A percentile compares a stretch with the other conserved stretches of the same genome.
phyloP scores from a whole-genome alignment of 345 rosid species.

The Eucalyptus virginea region DNA sequence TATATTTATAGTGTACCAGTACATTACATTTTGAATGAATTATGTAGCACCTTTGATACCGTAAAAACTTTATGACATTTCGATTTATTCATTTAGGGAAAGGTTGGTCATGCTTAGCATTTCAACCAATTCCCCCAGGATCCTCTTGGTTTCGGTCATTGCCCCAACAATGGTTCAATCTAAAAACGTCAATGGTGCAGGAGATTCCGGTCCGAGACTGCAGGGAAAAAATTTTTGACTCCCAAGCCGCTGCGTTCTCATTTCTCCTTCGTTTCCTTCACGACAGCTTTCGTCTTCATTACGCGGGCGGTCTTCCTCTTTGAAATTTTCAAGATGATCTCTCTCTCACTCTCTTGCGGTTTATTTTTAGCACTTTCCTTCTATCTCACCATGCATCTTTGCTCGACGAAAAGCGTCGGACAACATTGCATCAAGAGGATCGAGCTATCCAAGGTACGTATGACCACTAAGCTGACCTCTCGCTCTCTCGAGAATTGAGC shows the following conservation, averaged over 20 bases:
- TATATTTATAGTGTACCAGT: not conserved
- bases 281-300: not conserved
- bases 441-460: not conserved
- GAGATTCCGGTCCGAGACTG: not conserved
- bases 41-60: not conserved
- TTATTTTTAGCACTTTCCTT: not conserved
- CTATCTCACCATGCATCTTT: not conserved
- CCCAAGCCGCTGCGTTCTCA: not conserved
- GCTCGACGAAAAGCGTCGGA: not conserved
- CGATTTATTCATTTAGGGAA: too few relatives aligned
- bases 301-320: not conserved
- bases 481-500: not conserved
- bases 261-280: not conserved
- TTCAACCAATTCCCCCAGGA: not conserved
- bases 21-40: not conserved
- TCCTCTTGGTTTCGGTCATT: not conserved
- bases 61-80: not conserved
- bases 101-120: not conserved
- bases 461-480: not conserved
- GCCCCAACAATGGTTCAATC: not conserved
- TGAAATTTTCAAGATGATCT: not conserved
- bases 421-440: not conserved
- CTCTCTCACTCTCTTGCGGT: not conserved
- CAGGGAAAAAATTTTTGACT: not conserved
- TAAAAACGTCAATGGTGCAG: not conserved